These are phyloP conservation scores for Wickerhamomyces hampshirensis DNA, from an alignment of 805 yeast genomes.

Conservation along the genomic window DNA sequence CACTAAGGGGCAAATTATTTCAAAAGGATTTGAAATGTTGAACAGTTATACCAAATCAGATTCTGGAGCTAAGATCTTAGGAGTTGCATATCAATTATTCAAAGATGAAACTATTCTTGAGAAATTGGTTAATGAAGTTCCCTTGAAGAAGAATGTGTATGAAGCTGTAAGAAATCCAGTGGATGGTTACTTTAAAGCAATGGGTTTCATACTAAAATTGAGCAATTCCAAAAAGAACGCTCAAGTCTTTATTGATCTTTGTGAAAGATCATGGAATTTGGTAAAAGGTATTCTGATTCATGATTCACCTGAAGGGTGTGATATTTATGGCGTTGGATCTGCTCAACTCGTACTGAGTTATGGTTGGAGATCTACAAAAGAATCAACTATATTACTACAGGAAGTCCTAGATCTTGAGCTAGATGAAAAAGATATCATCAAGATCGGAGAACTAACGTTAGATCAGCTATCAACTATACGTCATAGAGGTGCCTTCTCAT, in stretches of 20 bases:
- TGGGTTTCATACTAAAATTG: constrained; percentile 39
- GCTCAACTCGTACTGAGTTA: constrained; percentile 54
- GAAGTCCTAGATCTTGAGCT: constrained; percentile 32
- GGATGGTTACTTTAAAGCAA: constrained; percentile 67
- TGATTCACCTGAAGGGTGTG: constrained; percentile 67
- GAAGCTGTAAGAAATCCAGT: constrained; percentile 47
- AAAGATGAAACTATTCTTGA: constrained; percentile 29
- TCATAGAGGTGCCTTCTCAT: constrained; percentile 89
- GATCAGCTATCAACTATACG: constrained; percentile 68
- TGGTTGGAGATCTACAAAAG: constrained; percentile 82
- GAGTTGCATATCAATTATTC: constrained; percentile 39
- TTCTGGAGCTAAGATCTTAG: constrained; percentile 68
- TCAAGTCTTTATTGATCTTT: constrained; percentile 11
- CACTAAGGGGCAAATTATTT: constrained; percentile 12
- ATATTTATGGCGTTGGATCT: constrained; percentile 36
- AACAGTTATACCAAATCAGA: constrained; percentile 59
- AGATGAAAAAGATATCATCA: constrained; percentile 20
- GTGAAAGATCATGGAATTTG: constrained; percentile 29
- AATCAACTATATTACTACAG: constrained; percentile 55
- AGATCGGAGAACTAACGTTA: constrained; percentile 50
- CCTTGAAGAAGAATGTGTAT: constrained; percentile 30
- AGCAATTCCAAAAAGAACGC: constrained; percentile 7
- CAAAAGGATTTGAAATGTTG: constrained; percentile 33
- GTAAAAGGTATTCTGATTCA: constrained; percentile 47
- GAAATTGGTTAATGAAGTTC: constrained; percentile 31